Evolutionary conservation across 352 stramenopile species (phyloP).

Genomic region (Elongisporangium undulatum): DNA sequence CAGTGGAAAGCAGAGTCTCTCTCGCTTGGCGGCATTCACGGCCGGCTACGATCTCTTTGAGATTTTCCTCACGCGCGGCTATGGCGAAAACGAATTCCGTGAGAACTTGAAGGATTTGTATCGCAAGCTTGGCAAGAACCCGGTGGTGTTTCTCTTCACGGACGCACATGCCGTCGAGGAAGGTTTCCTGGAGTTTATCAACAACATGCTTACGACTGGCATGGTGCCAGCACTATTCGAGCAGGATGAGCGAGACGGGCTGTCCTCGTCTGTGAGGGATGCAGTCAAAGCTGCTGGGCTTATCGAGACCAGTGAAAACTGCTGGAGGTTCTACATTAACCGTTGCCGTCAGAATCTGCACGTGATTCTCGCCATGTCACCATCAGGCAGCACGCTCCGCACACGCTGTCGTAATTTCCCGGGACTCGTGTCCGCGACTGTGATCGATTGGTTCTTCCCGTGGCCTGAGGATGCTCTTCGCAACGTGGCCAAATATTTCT

Average conservation of each 20-base stretch:
- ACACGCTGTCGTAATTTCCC: conserved; percentile 94
- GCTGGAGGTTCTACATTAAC: conserved; percentile 93
- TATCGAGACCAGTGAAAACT: conserved; percentile 91
- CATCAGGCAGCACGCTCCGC: conserved; percentile 91
- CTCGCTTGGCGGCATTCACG: conserved; percentile 89
- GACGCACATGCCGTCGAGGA: conserved; percentile 95
- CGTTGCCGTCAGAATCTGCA: conserved; percentile 93
- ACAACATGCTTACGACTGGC: conserved; percentile 96
- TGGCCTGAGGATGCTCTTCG: conserved; percentile 93
- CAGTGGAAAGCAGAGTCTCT: conserved; percentile 93
- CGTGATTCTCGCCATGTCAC: conserved; percentile 93
- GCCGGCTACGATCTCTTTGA: conserved; percentile 94
- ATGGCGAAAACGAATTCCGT: conserved; percentile 92
- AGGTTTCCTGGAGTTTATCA: conserved; percentile 96
- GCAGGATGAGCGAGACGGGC: conserved; percentile 87
- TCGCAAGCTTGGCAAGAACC: conserved; percentile 75
- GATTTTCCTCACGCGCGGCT: conserved; percentile 91
- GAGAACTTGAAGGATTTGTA: conserved; percentile 95
- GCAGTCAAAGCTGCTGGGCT: conserved; percentile 88
- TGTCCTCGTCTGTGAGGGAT: conserved; percentile 78
- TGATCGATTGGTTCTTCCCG: conserved; percentile 97
- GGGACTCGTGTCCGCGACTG: conserved; percentile 88
- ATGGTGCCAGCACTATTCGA: conserved; percentile 93
- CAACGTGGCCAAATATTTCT: conserved; percentile 92
- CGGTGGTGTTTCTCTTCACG: conserved; percentile 95